A percentile compares a stretch with the other conserved stretches of the same genome.
Evolutionary conservation across 1,139 yeast genomes (phyloP).

Genomic region (Suhomyces chickasaworum): DNA sequence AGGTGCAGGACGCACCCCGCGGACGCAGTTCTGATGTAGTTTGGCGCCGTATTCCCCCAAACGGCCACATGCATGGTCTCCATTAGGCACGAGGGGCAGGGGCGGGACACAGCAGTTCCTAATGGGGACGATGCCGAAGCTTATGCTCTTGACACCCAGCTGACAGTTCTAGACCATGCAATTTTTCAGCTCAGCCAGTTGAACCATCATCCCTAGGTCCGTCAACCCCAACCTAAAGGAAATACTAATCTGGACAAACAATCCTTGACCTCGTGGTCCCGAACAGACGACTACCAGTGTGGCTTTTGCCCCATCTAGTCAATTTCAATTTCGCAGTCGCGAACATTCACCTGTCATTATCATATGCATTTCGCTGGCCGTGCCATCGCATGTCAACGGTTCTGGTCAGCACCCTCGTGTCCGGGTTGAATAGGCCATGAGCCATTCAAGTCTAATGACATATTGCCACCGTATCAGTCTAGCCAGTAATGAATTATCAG

Average conservation of each 20-base stretch:
- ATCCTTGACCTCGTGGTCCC: not conserved
- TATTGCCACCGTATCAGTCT: not conserved
- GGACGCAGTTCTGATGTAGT: not conserved
- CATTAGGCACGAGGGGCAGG: slow-evolving; percentile 9
- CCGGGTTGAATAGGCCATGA: not conserved
- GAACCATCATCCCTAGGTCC: too few species aligned
- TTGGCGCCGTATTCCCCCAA: not conserved
- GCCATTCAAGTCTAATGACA: not conserved
- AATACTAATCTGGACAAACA: too few species aligned
- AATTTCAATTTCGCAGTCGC: slow-evolving; percentile 1
- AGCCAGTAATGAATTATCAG: not conserved
- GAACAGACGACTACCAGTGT: not conserved
- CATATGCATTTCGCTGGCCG: not conserved
- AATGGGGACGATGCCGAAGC: slow-evolving; percentile 1
- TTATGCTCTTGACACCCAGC: not conserved
- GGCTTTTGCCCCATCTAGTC: not conserved
- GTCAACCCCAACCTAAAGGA: too few species aligned
- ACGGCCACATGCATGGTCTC: not conserved
- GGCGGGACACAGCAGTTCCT: slow-evolving; percentile 3
- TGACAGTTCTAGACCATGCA: not conserved
- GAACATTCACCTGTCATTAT: not conserved
- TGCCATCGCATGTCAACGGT: not conserved
- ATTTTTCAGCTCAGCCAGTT: too few species aligned
- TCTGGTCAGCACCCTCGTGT: not conserved
- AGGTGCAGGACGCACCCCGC: not conserved